These are phyloP conservation scores for Phaseolus lunatus DNA, from an alignment of 306 rosid genomes.

Conservation along the genomic window DNA sequence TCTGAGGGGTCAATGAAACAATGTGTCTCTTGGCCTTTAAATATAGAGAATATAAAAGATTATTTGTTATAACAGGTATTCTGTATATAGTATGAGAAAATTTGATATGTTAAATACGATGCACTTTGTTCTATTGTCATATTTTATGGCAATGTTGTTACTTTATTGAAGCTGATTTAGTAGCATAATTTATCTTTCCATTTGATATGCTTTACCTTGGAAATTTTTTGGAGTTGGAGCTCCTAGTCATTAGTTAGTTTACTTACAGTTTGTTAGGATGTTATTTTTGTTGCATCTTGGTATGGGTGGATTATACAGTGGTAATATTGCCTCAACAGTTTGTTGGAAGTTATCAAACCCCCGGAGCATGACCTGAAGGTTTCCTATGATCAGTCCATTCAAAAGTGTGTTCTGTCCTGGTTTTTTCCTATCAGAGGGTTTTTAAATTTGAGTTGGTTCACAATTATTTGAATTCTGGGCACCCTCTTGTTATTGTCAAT, in stretches of 20 bases:
- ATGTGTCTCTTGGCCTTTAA: not conserved
- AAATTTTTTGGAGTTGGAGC: slow-evolving; percentile 29
- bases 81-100: not conserved
- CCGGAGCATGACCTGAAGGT: too few species aligned
- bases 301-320: not conserved
- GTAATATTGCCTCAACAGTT: too few species aligned
- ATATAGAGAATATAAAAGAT: not conserved
- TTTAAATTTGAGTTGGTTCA: too few species aligned
- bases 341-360: too few species aligned
- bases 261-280: not conserved
- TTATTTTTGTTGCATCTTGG: not conserved
- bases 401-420: too few species aligned
- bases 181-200: slow-evolving; percentile 22
- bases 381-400: too few species aligned
- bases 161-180: slow-evolving; percentile 7
- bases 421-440: too few species aligned
- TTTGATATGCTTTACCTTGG: not conserved
- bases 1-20: not conserved
- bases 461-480: too few species aligned
- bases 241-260: slow-evolving; percentile 14
- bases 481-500: too few species aligned
- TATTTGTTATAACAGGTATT: slow-evolving; percentile 10
- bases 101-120: not conserved
- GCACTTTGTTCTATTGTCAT: slow-evolving; percentile 13
- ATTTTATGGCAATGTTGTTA: slow-evolving; percentile 5